Evolutionary conservation across 2,329 filamentous ascomycete genomes (phyloP).

Genomic region (Colletotrichum sp.): DNA sequence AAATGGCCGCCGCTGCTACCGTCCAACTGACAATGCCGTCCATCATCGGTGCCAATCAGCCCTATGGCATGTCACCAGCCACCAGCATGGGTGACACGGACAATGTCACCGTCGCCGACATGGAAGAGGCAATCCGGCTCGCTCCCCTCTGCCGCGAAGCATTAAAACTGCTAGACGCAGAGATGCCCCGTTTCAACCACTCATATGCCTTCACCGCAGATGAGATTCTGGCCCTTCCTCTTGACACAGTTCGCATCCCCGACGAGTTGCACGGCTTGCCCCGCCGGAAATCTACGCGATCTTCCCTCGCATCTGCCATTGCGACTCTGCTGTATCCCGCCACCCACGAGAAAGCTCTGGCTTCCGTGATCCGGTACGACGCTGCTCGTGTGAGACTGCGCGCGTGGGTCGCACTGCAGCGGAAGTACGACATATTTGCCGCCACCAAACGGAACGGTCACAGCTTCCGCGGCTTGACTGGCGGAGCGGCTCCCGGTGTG

Average conservation of each 20-base stretch:
- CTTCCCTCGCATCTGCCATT: conserved; percentile 33
- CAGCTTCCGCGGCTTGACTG: conserved; percentile 28
- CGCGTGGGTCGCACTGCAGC: conserved; percentile 39
- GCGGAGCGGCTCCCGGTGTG: conserved; percentile 35
- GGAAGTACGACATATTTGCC: conserved; percentile 36
- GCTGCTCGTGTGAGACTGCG: conserved; percentile 40
- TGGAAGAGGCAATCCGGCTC: conserved; percentile 30
- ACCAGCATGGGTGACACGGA: neutral
- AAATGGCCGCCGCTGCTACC: conserved; percentile 38
- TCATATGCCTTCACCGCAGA: conserved; percentile 35
- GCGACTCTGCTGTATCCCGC: conserved; percentile 38
- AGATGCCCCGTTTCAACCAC: conserved; percentile 32
- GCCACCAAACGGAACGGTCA: conserved; percentile 37
- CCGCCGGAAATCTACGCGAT: conserved; percentile 37
- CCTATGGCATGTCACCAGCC: neutral
- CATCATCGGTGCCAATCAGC: neutral
- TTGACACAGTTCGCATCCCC: conserved; percentile 32
- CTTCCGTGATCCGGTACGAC: conserved; percentile 43
- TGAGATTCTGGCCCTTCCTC: conserved; percentile 38
- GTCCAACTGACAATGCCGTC: conserved; percentile 25
- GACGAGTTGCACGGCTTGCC: conserved; percentile 37
- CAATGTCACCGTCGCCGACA: neutral
- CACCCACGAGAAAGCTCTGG: conserved; percentile 34
- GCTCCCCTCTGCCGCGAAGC: conserved; percentile 33
- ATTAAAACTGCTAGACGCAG: conserved; percentile 30